Evolutionary conservation across 805 yeast genomes (phyloP).

Genomic region (Barnettozyma siamensis): DNA sequence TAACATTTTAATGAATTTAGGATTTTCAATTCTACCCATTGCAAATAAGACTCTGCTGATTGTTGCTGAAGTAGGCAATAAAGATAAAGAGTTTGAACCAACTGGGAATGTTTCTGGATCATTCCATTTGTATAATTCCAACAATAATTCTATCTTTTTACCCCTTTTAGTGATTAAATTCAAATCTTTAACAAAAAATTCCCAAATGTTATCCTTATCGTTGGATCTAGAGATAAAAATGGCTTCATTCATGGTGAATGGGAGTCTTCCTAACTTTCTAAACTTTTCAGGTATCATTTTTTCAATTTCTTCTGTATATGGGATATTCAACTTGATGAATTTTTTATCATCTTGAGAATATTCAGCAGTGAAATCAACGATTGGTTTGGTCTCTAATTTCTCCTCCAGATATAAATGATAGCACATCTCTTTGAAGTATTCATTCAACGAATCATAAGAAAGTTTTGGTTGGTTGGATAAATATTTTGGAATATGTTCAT

Average conservation of each 20-base stretch:
- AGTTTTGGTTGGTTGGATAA: slow-evolving; percentile 33
- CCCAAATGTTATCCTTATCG: slow-evolving; percentile 54
- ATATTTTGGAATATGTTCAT: slow-evolving; percentile 23
- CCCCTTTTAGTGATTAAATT: slow-evolving; percentile 28
- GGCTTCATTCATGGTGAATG: slow-evolving; percentile 55
- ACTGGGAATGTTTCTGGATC: slow-evolving; percentile 40
- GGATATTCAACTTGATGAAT: slow-evolving; percentile 38
- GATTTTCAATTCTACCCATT: slow-evolving; percentile 53
- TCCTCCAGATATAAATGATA: slow-evolving; percentile 62
- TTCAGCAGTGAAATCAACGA: slow-evolving; percentile 43
- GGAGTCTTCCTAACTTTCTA: slow-evolving; percentile 48
- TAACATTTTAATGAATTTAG: slow-evolving; percentile 45
- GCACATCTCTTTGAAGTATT: slow-evolving; percentile 54
- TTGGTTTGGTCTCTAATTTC: slow-evolving; percentile 39
- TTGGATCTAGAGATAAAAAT: slow-evolving; percentile 43
- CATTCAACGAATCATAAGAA: slow-evolving; percentile 42
- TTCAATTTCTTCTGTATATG: slow-evolving; percentile 42
- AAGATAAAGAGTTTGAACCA: slow-evolving; percentile 31
- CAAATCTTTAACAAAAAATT: slow-evolving; percentile 46
- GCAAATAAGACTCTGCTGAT: slow-evolving; percentile 59
- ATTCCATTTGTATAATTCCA: slow-evolving; percentile 58
- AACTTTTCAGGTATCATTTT: slow-evolving; percentile 45
- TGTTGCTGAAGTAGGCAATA: slow-evolving; percentile 60
- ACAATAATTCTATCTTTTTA: slow-evolving; percentile 35
- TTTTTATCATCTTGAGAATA: slow-evolving; percentile 44